A percentile compares a stretch with the other conserved stretches of the same genome.
These are phyloP conservation scores for Suillus discolor DNA, from an alignment of 768 basidiomycete genomes.

Conservation along the genomic window DNA sequence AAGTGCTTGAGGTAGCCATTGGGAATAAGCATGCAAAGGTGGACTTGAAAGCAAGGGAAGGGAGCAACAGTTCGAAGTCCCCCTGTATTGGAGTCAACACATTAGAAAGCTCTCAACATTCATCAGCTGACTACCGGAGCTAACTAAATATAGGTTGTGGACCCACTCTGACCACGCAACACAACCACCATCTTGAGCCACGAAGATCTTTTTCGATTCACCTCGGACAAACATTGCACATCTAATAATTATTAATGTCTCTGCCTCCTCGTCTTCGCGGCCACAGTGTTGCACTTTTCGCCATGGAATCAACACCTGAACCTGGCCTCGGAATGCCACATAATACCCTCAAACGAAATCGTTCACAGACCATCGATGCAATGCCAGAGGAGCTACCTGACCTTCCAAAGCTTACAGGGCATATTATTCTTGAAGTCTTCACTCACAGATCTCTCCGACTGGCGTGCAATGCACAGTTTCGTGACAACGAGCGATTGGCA, in stretches of 20 bases:
- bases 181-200: conserved; percentile 7
- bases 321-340: conserved; percentile 29
- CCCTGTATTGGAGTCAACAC: no score
- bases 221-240: conserved; percentile 2
- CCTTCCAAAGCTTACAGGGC: conserved; percentile 52
- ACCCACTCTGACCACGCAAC: conserved; percentile 3
- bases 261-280: conserved; percentile 39
- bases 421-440: conserved; percentile 66
- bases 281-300: conserved; percentile 32
- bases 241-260: conserved; percentile 30
- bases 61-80: no score
- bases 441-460: conserved; percentile 67
- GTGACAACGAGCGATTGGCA: conserved; percentile 60
- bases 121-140: no score
- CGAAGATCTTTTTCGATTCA: conserved; percentile 5
- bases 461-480: conserved; percentile 42
- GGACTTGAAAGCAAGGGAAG: no score
- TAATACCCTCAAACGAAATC: conserved; percentile 40
- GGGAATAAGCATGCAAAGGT: no score
- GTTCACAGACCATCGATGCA: conserved; percentile 27
- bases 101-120: no score
- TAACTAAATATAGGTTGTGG: not conserved
- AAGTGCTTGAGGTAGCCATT: no score
- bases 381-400: conserved; percentile 38
- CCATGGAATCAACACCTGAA: conserved; percentile 34